Evolutionary conservation across 2,329 filamentous ascomycete species (phyloP).

Genomic region (Alternaria conjuncta): DNA sequence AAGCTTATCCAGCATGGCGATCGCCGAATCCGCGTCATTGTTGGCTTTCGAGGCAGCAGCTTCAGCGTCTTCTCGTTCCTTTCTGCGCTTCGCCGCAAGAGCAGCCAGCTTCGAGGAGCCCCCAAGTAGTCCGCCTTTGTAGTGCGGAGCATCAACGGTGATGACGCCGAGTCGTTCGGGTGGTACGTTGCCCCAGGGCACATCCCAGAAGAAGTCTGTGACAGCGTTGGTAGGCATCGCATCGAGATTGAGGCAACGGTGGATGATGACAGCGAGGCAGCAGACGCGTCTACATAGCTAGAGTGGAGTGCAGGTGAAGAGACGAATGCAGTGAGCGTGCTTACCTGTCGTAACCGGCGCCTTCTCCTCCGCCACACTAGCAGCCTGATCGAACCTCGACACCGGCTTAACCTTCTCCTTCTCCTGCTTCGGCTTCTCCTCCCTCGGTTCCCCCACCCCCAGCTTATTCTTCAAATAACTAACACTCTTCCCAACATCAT

Average conservation of each 20-base stretch:
- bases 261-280: constrained; percentile 12
- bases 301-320: constrained; percentile 15
- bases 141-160: constrained; percentile 66
- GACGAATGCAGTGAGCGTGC: constrained; percentile 37
- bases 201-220: constrained; percentile 76
- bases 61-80: constrained; percentile 73
- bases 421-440: background rate
- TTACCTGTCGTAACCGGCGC: constrained; percentile 55
- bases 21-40: constrained; percentile 39
- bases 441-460: constrained; percentile 27
- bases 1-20: constrained; percentile 55
- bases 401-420: background rate
- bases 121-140: constrained; percentile 75
- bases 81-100: constrained; percentile 83
- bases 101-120: constrained; percentile 88
- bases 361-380: constrained; percentile 45
- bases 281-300: constrained; percentile 19
- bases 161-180: constrained; percentile 66
- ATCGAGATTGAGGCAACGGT: constrained; percentile 43
- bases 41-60: constrained; percentile 24
- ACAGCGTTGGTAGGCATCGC: constrained; percentile 26
- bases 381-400: constrained; percentile 55
- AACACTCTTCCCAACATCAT: constrained; percentile 85
- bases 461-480: constrained; percentile 73
- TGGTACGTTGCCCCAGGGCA: constrained; percentile 83